A percentile compares a stretch with the other conserved stretches of the same genome.
Conservation (phyloP, 495 filamentous ascomycete species). For the Neurospora tetrasperma region DNA sequence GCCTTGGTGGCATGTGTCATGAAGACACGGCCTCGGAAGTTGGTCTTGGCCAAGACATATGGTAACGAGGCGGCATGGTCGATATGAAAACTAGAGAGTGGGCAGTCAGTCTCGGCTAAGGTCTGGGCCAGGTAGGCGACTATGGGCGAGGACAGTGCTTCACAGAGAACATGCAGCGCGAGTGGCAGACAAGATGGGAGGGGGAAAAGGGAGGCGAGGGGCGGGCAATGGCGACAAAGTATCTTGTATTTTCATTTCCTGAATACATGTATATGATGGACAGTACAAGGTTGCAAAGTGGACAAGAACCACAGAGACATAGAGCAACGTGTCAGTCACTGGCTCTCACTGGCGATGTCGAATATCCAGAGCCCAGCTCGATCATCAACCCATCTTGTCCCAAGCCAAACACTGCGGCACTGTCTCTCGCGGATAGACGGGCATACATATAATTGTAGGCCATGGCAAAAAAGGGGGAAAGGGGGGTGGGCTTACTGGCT, state of each 20-base stretch:
- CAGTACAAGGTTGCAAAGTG: constrained; percentile 16
- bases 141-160: constrained; percentile 4
- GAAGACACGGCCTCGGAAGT: constrained; percentile 91
- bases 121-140: not conserved
- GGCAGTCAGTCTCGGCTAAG: constrained; percentile 18
- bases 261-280: constrained; percentile 19
- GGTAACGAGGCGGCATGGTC: constrained; percentile 95
- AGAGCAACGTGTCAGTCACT: not conserved
- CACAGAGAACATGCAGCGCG: constrained; percentile 5
- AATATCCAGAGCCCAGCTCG: constrained; percentile 12
- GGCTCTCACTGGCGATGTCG: not conserved
- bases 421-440: not conserved
- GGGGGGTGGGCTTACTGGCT: constrained; percentile 70
- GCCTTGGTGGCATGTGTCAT: constrained; percentile 99
- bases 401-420: constrained; percentile 10
- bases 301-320: not conserved
- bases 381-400: constrained; percentile 10
- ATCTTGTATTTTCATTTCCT: constrained; percentile 28
- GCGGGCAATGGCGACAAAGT: constrained; percentile 19
- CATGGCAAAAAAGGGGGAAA: constrained; percentile 5
- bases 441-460: not conserved
- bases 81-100: constrained; percentile 69
- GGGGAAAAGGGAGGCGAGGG: constrained; percentile 13
- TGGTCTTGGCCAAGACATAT: constrained; percentile 94
- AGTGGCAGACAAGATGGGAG: constrained; percentile 6